These are phyloP conservation scores for Edaphochlamys debaryana DNA, from an alignment of 139 green algal genomes.

Conservation along the genomic window DNA sequence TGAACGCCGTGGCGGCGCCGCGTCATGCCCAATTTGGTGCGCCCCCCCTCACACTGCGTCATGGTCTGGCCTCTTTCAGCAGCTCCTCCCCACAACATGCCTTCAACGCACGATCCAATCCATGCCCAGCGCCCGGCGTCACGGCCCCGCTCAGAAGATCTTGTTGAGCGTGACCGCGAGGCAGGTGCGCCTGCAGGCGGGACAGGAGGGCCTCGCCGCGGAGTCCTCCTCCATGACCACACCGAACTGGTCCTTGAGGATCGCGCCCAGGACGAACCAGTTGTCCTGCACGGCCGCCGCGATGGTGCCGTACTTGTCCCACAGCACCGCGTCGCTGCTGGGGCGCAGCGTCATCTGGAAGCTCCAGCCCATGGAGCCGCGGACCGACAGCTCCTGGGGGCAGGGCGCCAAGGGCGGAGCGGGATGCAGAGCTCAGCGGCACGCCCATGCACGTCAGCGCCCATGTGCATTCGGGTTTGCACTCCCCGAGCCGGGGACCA, in stretches of 20 bases:
- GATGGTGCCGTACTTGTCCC: conserved; percentile 59
- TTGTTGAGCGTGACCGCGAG: conserved; percentile 51
- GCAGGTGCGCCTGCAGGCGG: conserved; percentile 52
- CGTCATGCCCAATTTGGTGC: too few relatives aligned
- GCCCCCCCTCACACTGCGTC: too few relatives aligned
- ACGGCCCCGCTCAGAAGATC: background rate
- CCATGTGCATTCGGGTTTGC: too few relatives aligned
- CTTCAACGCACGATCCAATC: too few relatives aligned
- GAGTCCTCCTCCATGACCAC: conserved; percentile 59
- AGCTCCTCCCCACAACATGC: too few relatives aligned
- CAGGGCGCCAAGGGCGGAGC: too few relatives aligned
- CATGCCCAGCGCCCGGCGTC: too few relatives aligned
- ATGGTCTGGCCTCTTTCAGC: too few relatives aligned
- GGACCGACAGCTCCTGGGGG: conserved; percentile 47
- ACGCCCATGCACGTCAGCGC: too few relatives aligned
- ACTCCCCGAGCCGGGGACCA: too few relatives aligned
- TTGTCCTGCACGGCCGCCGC: conserved; percentile 64
- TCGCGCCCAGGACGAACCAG: conserved; percentile 67
- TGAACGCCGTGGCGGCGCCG: too few relatives aligned
- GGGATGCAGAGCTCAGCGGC: too few relatives aligned
- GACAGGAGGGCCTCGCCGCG: conserved; percentile 29
- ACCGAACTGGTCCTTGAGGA: conserved; percentile 66
- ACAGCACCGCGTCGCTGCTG: conserved; percentile 48
- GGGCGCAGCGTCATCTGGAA: conserved; percentile 54
- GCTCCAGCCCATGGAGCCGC: conserved; percentile 41